These are phyloP conservation scores for Penicillium digitatum DNA, from an alignment of 2,329 filamentous ascomycete species.

Conservation along the genomic window DNA sequence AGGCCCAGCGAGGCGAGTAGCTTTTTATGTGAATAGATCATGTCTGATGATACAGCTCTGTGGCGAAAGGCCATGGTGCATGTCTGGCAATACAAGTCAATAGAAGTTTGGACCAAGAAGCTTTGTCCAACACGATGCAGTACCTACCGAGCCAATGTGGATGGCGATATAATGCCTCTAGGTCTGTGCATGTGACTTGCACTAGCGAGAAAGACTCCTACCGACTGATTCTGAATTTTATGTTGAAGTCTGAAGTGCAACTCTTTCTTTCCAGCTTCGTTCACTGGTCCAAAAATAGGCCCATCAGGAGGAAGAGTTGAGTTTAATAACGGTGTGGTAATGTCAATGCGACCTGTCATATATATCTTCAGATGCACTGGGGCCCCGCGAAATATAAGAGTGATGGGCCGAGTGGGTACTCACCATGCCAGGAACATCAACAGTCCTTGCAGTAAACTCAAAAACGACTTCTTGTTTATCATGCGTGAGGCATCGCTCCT, in stretches of 20 bases:
- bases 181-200: background rate
- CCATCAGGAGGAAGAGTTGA: constrained; percentile 24
- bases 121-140: background rate
- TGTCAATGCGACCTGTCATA: constrained; percentile 31
- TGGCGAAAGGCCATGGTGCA: constrained; percentile 11
- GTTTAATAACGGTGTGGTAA: constrained; percentile 28
- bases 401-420: background rate
- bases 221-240: background rate
- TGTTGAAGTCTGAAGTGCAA: background rate
- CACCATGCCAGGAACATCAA: constrained; percentile 38
- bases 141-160: background rate
- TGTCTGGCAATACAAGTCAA: background rate
- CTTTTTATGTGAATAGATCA: constrained; percentile 2
- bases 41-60: constrained; percentile 11
- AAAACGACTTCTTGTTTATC: constrained; percentile 35
- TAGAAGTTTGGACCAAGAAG: background rate
- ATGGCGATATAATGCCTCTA: background rate
- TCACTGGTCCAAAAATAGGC: background rate
- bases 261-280: background rate
- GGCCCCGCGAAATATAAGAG: background rate
- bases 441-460: constrained; percentile 40
- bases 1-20: constrained; percentile 25
- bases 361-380: constrained; percentile 1
- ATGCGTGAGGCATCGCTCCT: constrained; percentile 31
- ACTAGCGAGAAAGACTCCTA: background rate